Base-by-base conservation (phyloP, 2,329 filamentous ascomycete genomes). In the Cercospora citrullina region DNA sequence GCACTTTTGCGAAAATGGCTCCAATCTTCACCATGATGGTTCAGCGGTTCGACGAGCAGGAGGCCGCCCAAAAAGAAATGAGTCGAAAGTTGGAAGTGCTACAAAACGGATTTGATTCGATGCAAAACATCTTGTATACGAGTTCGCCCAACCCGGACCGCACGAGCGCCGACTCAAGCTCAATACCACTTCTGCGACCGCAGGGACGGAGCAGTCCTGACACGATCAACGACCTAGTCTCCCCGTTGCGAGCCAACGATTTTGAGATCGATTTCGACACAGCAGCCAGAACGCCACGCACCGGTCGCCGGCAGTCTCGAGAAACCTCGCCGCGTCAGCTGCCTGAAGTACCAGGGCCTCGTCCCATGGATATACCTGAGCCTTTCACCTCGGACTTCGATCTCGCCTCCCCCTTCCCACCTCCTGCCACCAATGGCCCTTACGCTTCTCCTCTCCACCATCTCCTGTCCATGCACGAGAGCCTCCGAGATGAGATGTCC, bases 381-480 rank as follows among this genome's bases (percentile, higher is more conserved):
- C 68, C 72, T 12, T 73, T 68, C 66, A 71, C 69, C 57, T 42
- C 66, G 5, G 74, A 77, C 61, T 77, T 76, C 63, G 74, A 77
- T 39, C 65, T 74, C 26, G 68, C 71, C 14, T 72, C 68, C 4
- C 70, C 75, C 2, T 75, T 75, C 31, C 70, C 76, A 6, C 72
- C 71, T 30, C 71, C 72, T 30, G 57, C 68, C n/a, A 69, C 71
- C 2, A 67, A 73, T 23, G 71, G 78, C 21, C 81, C 81, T 5
- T 83, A 82, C 73, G 79, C 81, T 68, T 81, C 80, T 4, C 81
- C 82, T 18, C 83, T 86, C 26, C 85, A 86, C 63, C 87, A 89
- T 72, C 81, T 89, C 2, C 83, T 89, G 28, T 86, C 84, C 2
- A 82, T 89, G 60, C 87, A 89, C 74, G 87, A 89, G 72, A 84